phyloP scores from a whole-genome alignment of 106 monocot species.

The Phalaenopsis equestris region DNA sequence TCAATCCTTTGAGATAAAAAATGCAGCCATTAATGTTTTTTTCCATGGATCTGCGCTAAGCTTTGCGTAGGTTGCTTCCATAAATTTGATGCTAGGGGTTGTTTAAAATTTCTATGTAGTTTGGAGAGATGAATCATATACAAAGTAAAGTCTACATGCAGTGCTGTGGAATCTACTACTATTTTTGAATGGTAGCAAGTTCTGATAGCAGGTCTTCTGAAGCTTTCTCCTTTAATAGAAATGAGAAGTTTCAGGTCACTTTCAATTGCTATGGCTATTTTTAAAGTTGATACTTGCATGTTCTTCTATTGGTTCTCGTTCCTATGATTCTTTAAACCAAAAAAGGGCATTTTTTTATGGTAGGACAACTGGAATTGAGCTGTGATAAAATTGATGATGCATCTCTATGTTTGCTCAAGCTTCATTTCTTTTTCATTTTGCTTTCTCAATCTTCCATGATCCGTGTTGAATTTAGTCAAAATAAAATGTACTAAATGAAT shows the following conservation, averaged over 20 bases:
- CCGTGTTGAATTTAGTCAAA: neutral
- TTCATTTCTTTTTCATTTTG: neutral
- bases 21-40: neutral
- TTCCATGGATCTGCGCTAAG: neutral
- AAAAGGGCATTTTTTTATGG: neutral
- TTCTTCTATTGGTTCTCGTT: neutral
- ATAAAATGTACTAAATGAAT: neutral
- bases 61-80: neutral
- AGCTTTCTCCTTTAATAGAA: neutral
- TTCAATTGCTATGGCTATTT: neutral
- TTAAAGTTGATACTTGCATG: neutral
- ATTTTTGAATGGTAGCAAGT: too few species aligned
- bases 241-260: constrained; percentile 1
- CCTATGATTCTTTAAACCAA: neutral
- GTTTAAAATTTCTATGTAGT: neutral
- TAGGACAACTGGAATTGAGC: neutral
- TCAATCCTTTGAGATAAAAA: neutral
- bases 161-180: neutral
- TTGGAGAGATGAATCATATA: neutral
- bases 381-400: neutral
- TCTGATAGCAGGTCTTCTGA: neutral
- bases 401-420: neutral
- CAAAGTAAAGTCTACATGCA: neutral
- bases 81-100: neutral
- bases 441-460: neutral